A percentile compares a stretch with the other conserved stretches of the same genome.
Conservation (phyloP, 2,329 filamentous ascomycete genomes). For the Sarocladiaceae sp. region DNA sequence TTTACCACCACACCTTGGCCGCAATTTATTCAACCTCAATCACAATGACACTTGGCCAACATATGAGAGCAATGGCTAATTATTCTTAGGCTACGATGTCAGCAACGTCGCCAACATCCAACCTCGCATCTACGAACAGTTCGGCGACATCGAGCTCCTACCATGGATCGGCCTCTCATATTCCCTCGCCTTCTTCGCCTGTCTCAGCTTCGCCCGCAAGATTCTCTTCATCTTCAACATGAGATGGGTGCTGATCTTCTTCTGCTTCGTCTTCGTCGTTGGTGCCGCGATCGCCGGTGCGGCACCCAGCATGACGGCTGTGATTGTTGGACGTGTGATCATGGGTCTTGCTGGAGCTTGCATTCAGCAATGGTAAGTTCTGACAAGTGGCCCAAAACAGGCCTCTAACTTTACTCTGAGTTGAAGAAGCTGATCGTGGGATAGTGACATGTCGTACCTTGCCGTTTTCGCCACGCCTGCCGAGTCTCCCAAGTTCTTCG, state of each 20-base stretch:
- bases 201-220: constrained; percentile 28
- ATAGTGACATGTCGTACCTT: constrained; percentile 17
- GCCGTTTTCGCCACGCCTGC: constrained; percentile 21
- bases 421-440: neutral
- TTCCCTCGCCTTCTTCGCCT: constrained; percentile 27
- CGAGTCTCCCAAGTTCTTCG: constrained; percentile 19
- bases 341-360: constrained; percentile 26
- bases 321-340: constrained; percentile 28
- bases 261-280: constrained; percentile 22
- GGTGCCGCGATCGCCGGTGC: constrained; percentile 25
- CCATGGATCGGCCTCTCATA: constrained; percentile 35
- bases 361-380: constrained; percentile 26
- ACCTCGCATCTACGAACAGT: constrained; percentile 50
- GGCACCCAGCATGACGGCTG: constrained; percentile 21
- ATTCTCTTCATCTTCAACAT: constrained; percentile 28
- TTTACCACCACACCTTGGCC: no score
- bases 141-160: constrained; percentile 31
- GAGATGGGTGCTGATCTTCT: constrained; percentile 19
- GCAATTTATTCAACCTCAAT: no score
- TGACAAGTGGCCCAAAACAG: no score
- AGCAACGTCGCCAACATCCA: constrained; percentile 51
- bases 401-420: no score
- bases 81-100: constrained; percentile 34
- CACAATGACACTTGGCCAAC: no score
- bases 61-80: neutral